Percentiles rank a stretch among this genome's conserved stretches.
Evolutionary conservation across 2,329 filamentous ascomycete genomes (phyloP).

Genomic region (Lanzia echinophila): DNA sequence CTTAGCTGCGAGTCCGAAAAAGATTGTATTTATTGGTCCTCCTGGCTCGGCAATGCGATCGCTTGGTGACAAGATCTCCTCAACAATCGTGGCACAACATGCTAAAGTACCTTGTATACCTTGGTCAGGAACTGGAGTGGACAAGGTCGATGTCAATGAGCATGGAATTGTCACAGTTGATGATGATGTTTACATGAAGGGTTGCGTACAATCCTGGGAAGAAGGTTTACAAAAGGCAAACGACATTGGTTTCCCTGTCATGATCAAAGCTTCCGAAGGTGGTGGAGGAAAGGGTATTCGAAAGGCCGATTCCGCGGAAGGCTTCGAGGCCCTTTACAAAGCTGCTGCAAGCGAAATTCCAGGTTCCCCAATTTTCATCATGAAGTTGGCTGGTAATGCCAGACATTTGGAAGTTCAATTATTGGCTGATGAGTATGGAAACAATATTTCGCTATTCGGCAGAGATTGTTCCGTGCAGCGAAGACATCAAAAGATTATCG

Average conservation of each 20-base stretch:
- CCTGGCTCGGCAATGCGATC: constrained; percentile 98
- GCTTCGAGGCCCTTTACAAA: constrained; percentile 84
- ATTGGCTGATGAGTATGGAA: constrained; percentile 96
- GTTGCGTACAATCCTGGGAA: constrained; percentile 82
- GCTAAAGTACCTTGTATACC: constrained; percentile 94
- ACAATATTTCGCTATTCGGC: constrained; percentile 98
- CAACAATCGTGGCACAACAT: constrained; percentile 97
- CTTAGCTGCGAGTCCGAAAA: constrained; percentile 90
- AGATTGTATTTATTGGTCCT: constrained; percentile 98
- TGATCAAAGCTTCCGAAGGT: constrained; percentile 99
- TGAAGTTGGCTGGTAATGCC: constrained; percentile 97
- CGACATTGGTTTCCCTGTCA: constrained; percentile 95
- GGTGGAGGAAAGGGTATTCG: constrained; percentile 99
- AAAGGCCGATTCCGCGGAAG: constrained; percentile 79
- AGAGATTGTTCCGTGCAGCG: constrained; percentile 98
- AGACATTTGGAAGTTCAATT: constrained; percentile 96
- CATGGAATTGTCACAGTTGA: constrained; percentile 87
- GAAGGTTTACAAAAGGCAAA: constrained; percentile 82
- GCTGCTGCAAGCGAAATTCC: constrained; percentile 96
- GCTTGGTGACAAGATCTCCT: constrained; percentile 98
- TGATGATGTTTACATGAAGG: constrained; percentile 79
- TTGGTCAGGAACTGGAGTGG: constrained; percentile 95
- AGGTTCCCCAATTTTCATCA: constrained; percentile 98
- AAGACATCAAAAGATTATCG: constrained; percentile 98
- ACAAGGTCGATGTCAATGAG: constrained; percentile 69